A percentile compares a stretch with the other conserved stretches of the same genome.
phyloP scores from a whole-genome alignment of 2,329 filamentous ascomycete species.

The Apiospora rasikravindrae region DNA sequence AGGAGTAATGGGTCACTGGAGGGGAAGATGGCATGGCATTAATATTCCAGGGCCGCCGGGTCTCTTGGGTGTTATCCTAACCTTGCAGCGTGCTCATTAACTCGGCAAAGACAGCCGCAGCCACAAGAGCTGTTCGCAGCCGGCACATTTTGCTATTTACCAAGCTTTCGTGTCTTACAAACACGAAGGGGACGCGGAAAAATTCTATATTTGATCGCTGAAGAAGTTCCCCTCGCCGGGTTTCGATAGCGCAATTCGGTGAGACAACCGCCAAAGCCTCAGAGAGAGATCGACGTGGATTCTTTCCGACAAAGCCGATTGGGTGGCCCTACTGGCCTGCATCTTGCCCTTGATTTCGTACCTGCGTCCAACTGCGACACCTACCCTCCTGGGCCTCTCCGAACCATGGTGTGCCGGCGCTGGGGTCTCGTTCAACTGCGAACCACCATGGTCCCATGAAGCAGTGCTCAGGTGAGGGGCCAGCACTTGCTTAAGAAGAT shows the following conservation, averaged over 20 bases:
- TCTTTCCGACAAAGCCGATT: neutral
- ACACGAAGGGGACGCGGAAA: neutral
- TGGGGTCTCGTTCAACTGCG: neutral
- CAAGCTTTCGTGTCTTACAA: neutral
- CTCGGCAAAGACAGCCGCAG: neutral
- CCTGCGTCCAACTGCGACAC: neutral
- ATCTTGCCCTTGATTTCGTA: neutral
- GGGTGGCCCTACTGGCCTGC: neutral
- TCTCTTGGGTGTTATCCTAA: neutral
- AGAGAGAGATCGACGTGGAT: neutral
- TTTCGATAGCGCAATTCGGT: neutral
- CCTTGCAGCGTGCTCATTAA: neutral
- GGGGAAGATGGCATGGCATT: neutral
- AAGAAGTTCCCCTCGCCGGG: neutral
- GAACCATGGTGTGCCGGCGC: neutral
- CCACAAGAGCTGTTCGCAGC: neutral
- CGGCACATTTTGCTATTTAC: neutral
- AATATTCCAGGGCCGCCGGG: neutral
- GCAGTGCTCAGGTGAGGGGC: neutral
- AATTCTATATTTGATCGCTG: neutral
- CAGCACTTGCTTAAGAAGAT: neutral
- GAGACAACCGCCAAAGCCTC: neutral
- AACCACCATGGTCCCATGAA: neutral
- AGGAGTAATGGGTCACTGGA: neutral
- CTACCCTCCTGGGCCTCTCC: neutral